phyloP scores from a whole-genome alignment of 2,329 filamentous ascomycete species.

The Microcyclospora tardicrescens region DNA sequence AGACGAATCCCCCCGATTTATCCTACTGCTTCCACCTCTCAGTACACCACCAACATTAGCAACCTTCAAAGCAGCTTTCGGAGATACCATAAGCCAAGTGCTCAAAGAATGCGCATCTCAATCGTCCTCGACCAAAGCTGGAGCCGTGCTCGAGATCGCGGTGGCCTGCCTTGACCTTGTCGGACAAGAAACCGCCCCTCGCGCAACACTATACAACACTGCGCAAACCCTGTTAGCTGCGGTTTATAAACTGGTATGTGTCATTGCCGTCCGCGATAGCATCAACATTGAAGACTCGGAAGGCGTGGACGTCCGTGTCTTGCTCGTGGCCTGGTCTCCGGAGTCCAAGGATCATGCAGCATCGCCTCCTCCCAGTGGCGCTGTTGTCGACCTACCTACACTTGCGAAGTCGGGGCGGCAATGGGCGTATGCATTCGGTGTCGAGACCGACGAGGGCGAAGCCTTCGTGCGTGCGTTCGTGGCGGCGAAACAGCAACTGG shows the following conservation, averaged over 20 bases:
- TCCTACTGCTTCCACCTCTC: constrained; percentile 34
- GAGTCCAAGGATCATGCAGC: constrained; percentile 5
- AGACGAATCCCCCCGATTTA: constrained; percentile 19
- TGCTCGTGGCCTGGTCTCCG: constrained; percentile 54
- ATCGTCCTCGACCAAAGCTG: constrained; percentile 16
- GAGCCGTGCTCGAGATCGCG: constrained; percentile 44
- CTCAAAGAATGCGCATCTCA: constrained; percentile 28
- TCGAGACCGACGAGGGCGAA: constrained; percentile 52
- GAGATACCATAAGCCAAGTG: constrained; percentile 29
- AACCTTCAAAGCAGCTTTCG: constrained; percentile 31
- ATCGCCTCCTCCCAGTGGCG: constrained; percentile 26
- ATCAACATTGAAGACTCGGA: constrained; percentile 52
- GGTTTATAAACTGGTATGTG: constrained; percentile 64
- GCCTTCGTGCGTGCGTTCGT: constrained; percentile 39
- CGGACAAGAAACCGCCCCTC: constrained; percentile 36
- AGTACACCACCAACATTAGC: constrained; percentile 26
- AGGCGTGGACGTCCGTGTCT: constrained; percentile 61
- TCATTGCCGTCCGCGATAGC: constrained; percentile 52
- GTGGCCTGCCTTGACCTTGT: constrained; percentile 51
- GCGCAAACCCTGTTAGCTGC: constrained; percentile 62
- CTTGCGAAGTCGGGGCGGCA: constrained; percentile 38
- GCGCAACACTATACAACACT: constrained; percentile 49
- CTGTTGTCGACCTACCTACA: constrained; percentile 36
- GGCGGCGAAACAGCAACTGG: constrained; percentile 17
- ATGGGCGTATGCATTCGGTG: constrained; percentile 55